Conservation (phyloP, 1,284 basidiomycete genomes). For the Trichosporon sp. region DNA sequence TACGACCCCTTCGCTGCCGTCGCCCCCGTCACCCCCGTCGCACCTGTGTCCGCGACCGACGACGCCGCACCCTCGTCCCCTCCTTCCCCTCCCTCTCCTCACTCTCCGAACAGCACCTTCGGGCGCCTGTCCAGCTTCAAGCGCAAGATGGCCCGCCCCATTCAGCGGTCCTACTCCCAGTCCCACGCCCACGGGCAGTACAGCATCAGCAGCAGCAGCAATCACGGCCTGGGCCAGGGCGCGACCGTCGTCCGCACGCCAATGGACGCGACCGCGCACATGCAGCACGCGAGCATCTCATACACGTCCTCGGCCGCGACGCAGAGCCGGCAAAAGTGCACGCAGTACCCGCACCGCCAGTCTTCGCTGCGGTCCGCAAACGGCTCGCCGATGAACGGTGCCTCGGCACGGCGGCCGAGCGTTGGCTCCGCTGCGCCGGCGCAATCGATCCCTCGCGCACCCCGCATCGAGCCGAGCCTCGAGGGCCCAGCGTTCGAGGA, state of each 20-base stretch:
- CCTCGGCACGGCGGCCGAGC: not conserved
- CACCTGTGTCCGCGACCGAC: not conserved
- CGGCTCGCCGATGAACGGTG: not conserved
- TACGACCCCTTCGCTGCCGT: no score
- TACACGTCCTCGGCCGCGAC: no score
- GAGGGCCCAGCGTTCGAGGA: slow-evolving; percentile 7
- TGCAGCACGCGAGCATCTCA: slow-evolving; percentile 22
- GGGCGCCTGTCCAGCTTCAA: not conserved
- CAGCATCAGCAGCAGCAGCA: not conserved
- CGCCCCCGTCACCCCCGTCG: not conserved
- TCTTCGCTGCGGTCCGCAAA: slow-evolving; percentile 20
- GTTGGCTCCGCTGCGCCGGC: not conserved
- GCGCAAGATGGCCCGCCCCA: slow-evolving; percentile 10
- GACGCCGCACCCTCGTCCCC: not conserved
- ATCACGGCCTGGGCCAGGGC: slow-evolving; percentile 30
- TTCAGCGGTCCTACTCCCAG: slow-evolving; percentile 31
- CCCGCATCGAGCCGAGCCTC: not conserved
- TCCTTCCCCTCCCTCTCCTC: not conserved
- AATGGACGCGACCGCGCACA: slow-evolving; percentile 37
- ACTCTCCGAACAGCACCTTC: not conserved
- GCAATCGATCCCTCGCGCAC: not conserved
- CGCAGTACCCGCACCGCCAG: slow-evolving; percentile 20
- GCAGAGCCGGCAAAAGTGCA: not conserved
- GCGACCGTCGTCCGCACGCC: slow-evolving; percentile 43
- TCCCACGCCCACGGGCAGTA: slow-evolving; percentile 17